Conservation (phyloP, 306 rosid genomes). For the Carpinus viminea region DNA sequence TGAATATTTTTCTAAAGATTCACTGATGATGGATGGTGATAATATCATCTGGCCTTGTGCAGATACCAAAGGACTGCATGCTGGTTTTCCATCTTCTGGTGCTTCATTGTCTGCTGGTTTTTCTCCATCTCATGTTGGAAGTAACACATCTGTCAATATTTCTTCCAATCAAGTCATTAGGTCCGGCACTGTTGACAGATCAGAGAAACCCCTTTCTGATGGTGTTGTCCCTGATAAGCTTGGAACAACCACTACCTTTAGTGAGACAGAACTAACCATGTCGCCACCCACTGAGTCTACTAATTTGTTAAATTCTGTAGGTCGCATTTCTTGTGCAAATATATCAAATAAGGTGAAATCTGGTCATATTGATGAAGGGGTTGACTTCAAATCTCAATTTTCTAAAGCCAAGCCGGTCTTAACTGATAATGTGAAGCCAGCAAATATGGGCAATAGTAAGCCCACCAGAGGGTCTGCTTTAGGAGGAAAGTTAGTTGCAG, state of each 20-base stretch:
- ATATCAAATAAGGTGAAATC: constrained; percentile 44
- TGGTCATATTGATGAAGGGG: constrained; percentile 32
- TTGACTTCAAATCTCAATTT: constrained; percentile 36
- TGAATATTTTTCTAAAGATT: constrained; percentile 17
- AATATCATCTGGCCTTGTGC: constrained; percentile 38
- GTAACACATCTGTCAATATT: constrained; percentile 34
- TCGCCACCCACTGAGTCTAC: constrained; percentile 24
- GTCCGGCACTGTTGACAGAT: constrained; percentile 27
- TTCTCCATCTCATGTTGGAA: constrained; percentile 39
- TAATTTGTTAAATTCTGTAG: constrained; percentile 34
- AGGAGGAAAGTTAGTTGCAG: constrained; percentile 44
- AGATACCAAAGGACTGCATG: constrained; percentile 36
- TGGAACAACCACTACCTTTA: constrained; percentile 22
- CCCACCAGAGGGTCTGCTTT: constrained; percentile 37
- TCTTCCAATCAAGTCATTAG: constrained; percentile 16
- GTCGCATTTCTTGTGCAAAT: constrained; percentile 36
- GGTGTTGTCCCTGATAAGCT: constrained; percentile 14
- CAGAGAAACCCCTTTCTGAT: constrained; percentile 30
- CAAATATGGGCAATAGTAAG: constrained; percentile 40
- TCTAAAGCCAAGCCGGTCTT: constrained; percentile 38
- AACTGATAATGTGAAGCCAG: constrained; percentile 38
- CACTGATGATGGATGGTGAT: constrained; percentile 24
- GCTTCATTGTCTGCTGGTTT: constrained; percentile 25
- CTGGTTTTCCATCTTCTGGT: constrained; percentile 29
- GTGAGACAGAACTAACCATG: constrained; percentile 23